Evolutionary conservation across 441 rosid species (phyloP), one percentile per base, ranked within the genome.

Genomic region (Sinapis alba): DNA sequence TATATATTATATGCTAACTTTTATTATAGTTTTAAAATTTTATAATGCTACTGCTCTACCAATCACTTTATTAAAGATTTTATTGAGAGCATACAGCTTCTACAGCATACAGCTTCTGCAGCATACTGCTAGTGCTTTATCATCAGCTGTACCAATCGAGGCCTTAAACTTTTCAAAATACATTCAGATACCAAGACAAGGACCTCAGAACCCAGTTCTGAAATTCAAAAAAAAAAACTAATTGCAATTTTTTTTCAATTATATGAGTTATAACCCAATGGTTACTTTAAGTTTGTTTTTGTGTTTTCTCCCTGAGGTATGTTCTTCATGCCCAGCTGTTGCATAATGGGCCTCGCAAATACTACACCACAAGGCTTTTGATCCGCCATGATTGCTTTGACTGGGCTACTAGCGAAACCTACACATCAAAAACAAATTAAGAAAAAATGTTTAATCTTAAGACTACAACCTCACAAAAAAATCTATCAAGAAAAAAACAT

Each of bases 281-380:
- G 11, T 9, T 51, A 19, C 58, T 3, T 65, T 6, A 9, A 41
- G 66, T 65, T 62, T 62, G 53, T 32, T 62, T 36, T 23, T 32
- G 69, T 72, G 76, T 23, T 2, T 36, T 19, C 16, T 7, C 3
- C 68, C 68, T 30, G 68, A 71, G 1, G 11, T 28, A 50, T 62
- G 68, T 21, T 6, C 30, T 20, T 12, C 13, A 19, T 1, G 21
- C 21, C 20, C 62, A 16, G 15, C 38, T 72, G 4, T 3, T 28
- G 27, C 24, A 6, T 16, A 6, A 50, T 34, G 9, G 38, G 32
- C 61, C 6, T 62, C 6, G 68, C 75, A 61, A 61, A 30, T 16
- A 3, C 1, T 47, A 50, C 68, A 32, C 16, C 34, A 30, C 26
- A 32, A 0, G 0, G 51, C 6, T 32, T 62, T 71, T 15, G 36